Percentiles rank a stretch among this genome's conserved stretches.
Conservation (phyloP, 257 asterid genomes). For the Capsicum rhomboideum region DNA sequence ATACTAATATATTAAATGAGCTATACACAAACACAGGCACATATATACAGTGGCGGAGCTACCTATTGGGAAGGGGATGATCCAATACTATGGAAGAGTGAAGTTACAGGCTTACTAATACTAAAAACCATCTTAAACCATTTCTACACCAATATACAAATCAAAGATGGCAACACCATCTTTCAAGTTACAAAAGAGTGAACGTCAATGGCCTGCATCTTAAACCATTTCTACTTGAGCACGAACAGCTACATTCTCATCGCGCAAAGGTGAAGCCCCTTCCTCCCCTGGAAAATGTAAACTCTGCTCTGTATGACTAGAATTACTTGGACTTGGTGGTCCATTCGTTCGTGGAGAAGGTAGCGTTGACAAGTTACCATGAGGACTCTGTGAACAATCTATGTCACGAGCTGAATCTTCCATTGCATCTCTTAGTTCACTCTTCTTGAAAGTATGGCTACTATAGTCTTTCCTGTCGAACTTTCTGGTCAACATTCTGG, state of each 20-base stretch:
- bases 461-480: constrained; percentile 29
- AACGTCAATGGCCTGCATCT: background rate
- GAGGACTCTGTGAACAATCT: constrained; percentile 14
- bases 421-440: background rate
- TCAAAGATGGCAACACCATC: too few species aligned
- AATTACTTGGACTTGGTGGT: constrained; percentile 27
- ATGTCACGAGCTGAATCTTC: background rate
- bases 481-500: background rate
- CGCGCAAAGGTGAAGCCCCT: background rate
- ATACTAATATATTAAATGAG: too few species aligned
- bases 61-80: background rate
- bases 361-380: background rate
- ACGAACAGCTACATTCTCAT: background rate
- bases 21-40: background rate
- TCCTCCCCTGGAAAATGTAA: background rate
- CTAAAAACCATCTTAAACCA: background rate
- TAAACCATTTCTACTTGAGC: background rate
- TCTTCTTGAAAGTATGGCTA: constrained; percentile 32
- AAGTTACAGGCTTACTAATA: background rate
- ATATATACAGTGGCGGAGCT: background rate
- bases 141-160: too few species aligned
- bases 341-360: constrained; percentile 1
- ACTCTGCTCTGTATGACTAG: constrained; percentile 18
- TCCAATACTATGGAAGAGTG: background rate
- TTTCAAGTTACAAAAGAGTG: background rate